Base-by-base conservation (phyloP, 352 stramenopile species). In the Phytophthora hibernalis region DNA sequence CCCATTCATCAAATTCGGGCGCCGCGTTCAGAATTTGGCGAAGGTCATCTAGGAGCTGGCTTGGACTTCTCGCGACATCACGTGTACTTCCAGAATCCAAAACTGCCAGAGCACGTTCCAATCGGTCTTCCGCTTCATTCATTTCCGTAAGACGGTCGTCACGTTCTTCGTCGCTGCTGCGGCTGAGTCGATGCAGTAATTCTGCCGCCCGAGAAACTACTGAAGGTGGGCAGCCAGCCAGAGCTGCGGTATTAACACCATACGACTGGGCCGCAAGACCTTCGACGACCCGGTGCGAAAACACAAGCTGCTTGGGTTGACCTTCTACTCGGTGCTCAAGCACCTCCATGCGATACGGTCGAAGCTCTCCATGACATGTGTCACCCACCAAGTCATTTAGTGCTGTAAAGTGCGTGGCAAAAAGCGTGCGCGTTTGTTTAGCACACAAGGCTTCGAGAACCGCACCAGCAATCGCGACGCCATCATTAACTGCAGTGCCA, bases 391-490 rank as follows among this genome's bases (percentile, higher is more conserved):
- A 51, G 2, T 55, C 51, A 28, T 51, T 77, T 4, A 97, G 74
- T 24, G 75, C 79, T 8, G 89, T 94, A 43, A 95, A 96, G 65
- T 97, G 90, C 15, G 90, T 96, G 8, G 90, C 89, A 62, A 96
- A 97, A 7, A 97, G 42, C 4, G 80, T 83, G 1, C 89, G 85
- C 9, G 80, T 80, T 38, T 80, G 74, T 48, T 79, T 86, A 11
- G 68, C 59, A 30, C 79, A 87, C 20, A 97, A 70, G 3, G 80
- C 56, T 61, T 97, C 87, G 5, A 97, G 69, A 11, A 94, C 84
- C 8, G 87, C 86, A 26, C 79, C 81, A 26, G 89, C 88, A 63
- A 97, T 96, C 0, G 88, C 85, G 22, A 90, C 54, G 5, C 90
- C 90, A 51, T 97, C 90, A 38, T 85, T 70, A 16, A 93, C 80